Base-by-base conservation (phyloP, 1,284 basidiomycete genomes). In the Leccinum glutinopallens region DNA sequence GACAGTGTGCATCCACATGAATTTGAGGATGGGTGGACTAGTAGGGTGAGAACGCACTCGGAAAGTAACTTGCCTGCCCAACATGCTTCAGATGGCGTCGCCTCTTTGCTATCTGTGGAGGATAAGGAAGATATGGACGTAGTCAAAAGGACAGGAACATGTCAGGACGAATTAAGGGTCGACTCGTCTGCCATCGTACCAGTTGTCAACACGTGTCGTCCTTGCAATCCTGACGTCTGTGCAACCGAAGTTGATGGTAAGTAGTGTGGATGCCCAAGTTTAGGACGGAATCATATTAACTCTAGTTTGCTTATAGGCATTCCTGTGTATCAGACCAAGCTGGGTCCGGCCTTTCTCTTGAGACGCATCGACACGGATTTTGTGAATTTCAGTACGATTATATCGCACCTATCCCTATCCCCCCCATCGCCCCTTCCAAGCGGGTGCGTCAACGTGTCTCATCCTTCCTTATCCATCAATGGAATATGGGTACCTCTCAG, bases 361-460 rank as follows among this genome's bases (percentile, higher is more conserved):
- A 85, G 89, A 68, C 84, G 89, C 63, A 85, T 90, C 61, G 89
- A 91, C 76, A 88, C 88, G 32, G 87, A 89, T 71, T 91, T 87
- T 68, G 88, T 91, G 68, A 89, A 91, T 72, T 78, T 90, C 55
- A 81, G 86, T 41, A 82, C 84, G 33, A 85, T 91, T 66, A 75
- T 84, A 19, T 78, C 80, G 60, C 66, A 76, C 35, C 64, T 72
- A 29, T 79, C 59, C 43, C 46, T 74, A n/a, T 56, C 72, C 76
- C 77, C 66, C 75, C 83, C 60, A 76, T 76, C 81, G 1, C 66
- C 75, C 4, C 72, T 72, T 43, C 70, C 67, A 35, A 62, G 19
- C 12, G 63, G 64, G 7, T 76, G 71, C 55, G 66, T 77, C 37
- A 63, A 64, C 9, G 68, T 76, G n/a, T 66, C 64, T 49, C 75